phyloP scores from a whole-genome alignment of 2,329 filamentous ascomycete genomes.

The Aspergillus oerlinghausenensis region DNA sequence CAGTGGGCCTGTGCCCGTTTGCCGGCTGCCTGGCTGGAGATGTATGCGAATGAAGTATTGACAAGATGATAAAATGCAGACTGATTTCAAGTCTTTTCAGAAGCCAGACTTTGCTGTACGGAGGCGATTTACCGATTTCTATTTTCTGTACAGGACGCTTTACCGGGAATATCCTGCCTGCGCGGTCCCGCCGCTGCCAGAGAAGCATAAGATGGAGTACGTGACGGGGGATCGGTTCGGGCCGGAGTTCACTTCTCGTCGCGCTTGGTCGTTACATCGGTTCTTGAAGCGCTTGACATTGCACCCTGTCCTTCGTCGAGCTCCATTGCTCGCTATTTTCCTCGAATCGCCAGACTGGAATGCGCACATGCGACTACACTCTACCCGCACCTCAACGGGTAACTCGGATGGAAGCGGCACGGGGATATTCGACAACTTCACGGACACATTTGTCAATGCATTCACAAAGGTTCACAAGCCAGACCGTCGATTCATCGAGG shows the following conservation, averaged over 20 bases:
- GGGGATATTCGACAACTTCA: constrained; percentile 88
- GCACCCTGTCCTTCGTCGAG: constrained; percentile 82
- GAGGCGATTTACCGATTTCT: constrained; percentile 94
- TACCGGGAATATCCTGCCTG: constrained; percentile 82
- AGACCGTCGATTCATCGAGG: constrained; percentile 90
- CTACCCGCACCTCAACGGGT: constrained; percentile 57
- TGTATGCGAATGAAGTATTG: constrained; percentile 4
- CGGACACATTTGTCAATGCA: constrained; percentile 93
- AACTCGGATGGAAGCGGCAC: constrained; percentile 40
- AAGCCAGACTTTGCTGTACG: constrained; percentile 73
- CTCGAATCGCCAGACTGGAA: constrained; percentile 96
- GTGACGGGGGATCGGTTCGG: constrained; percentile 95
- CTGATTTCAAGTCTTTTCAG: constrained; percentile 90
- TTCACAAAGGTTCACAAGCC: constrained; percentile 96
- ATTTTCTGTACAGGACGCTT: constrained; percentile 90
- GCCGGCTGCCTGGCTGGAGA: constrained; percentile 15
- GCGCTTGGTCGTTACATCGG: constrained; percentile 84
- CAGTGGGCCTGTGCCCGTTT: not conserved
- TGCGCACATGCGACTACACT: constrained; percentile 79
- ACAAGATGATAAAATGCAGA: constrained; percentile 50
- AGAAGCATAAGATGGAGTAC: constrained; percentile 99
- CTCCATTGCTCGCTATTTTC: constrained; percentile 78
- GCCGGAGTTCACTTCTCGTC: constrained; percentile 80
- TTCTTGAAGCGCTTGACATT: constrained; percentile 83
- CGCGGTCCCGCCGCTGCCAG: constrained; percentile 88